Conservation (phyloP, 139 green algal species). For the Chlamydomonas sp. region DNA sequence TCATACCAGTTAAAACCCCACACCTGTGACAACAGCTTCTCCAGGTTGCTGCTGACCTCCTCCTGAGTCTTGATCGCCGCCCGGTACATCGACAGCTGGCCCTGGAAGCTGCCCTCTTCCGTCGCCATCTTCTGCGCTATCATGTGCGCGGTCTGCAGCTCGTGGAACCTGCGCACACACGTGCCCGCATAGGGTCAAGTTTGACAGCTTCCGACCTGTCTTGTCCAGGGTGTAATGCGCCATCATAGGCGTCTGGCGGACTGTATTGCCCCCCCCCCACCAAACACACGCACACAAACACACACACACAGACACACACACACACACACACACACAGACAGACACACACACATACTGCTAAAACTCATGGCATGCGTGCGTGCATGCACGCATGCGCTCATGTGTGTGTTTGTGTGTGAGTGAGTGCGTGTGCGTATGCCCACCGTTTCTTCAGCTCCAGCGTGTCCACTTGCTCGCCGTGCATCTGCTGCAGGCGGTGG, state of each 20-base stretch:
- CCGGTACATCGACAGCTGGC: background rate
- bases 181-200: background rate
- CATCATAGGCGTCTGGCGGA: too few relatives aligned
- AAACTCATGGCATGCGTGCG: background rate
- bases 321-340: too few relatives aligned
- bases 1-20: too few relatives aligned
- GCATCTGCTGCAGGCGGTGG: conserved; percentile 52
- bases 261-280: too few relatives aligned
- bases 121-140: conserved; percentile 24
- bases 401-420: too few relatives aligned
- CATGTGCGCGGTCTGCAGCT: conserved; percentile 56
- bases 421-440: background rate
- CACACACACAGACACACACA: too few relatives aligned
- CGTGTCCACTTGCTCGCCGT: conserved; percentile 46
- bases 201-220: background rate
- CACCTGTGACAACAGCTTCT: conserved; percentile 35
- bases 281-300: too few relatives aligned
- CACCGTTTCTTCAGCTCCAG: conserved; percentile 43
- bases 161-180: conserved; percentile 20
- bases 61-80: conserved; percentile 28
- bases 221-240: background rate
- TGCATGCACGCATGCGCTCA: background rate
- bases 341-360: too few relatives aligned
- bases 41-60: conserved; percentile 41
- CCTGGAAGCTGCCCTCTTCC: background rate